Evolutionary conservation across 352 stramenopile genomes (phyloP).

Genomic region (Elongisporangium undulatum): DNA sequence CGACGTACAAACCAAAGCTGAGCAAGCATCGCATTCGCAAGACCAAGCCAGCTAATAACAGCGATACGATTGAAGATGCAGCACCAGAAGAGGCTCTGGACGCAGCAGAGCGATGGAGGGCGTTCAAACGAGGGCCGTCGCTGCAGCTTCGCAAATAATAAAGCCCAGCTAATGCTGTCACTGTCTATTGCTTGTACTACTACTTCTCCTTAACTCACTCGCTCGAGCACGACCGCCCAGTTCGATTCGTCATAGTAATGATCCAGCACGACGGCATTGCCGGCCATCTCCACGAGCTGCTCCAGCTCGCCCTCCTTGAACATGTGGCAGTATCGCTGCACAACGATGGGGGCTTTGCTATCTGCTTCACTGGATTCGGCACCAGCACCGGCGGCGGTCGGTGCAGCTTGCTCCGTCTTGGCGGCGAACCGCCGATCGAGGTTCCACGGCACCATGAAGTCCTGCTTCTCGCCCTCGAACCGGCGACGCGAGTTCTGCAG

Average conservation of each 20-base stretch:
- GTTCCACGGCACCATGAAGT: conserved; percentile 89
- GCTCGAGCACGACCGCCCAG: conserved; percentile 77
- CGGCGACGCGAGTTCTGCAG: conserved; percentile 67
- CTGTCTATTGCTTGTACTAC: conserved; percentile 1
- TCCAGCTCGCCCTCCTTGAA: conserved; percentile 84
- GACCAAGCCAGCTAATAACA: conserved; percentile 5
- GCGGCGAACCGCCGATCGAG: conserved; percentile 70
- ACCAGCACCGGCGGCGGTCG: not conserved
- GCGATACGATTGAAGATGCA: not conserved
- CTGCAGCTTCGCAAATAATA: conserved; percentile 10
- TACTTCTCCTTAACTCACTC: conserved; percentile 25
- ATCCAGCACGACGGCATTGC: conserved; percentile 56
- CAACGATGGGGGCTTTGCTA: conserved; percentile 30
- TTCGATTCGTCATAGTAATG: conserved; percentile 87
- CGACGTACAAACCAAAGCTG: conserved; percentile 29
- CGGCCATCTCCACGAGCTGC: conserved; percentile 49
- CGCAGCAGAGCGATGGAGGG: conserved; percentile 24
- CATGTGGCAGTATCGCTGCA: conserved; percentile 89
- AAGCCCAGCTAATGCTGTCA: conserved; percentile 6
- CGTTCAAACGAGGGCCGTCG: conserved; percentile 21
- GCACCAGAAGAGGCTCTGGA: conserved; percentile 2
- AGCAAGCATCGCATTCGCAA: conserved; percentile 7
- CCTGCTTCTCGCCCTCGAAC: conserved; percentile 63
- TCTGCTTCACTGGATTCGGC: not conserved
- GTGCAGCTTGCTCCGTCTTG: conserved; percentile 2